phyloP scores from a whole-genome alignment of 1,284 basidiomycete genomes.

The Cystobasidium pallidum region DNA sequence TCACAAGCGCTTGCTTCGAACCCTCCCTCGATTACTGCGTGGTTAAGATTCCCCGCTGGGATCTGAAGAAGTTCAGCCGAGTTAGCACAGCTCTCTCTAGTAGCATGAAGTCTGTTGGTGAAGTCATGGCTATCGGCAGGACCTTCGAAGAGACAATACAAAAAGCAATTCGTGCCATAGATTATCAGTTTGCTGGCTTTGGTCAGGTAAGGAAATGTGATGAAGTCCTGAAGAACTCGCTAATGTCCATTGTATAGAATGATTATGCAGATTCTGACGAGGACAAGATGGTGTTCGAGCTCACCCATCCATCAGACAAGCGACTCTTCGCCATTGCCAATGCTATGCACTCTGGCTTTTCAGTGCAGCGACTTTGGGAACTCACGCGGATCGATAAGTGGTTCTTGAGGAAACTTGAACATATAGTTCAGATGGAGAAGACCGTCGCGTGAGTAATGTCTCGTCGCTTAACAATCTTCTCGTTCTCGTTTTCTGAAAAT shows the following conservation, averaged over 20 bases:
- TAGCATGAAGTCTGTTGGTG: slow-evolving; percentile 98
- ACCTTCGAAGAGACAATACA: slow-evolving; percentile 98
- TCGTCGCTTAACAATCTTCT: slow-evolving; percentile 18
- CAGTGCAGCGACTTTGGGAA: slow-evolving; percentile 92
- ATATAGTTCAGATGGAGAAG: slow-evolving; percentile 79
- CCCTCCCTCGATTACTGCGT: slow-evolving; percentile 95
- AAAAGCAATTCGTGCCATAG: slow-evolving; percentile 95
- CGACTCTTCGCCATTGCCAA: slow-evolving; percentile 88
- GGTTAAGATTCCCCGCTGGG: slow-evolving; percentile 98
- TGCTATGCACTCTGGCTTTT: slow-evolving; percentile 85
- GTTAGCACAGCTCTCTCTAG: slow-evolving; percentile 85
- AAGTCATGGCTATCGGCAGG: slow-evolving; percentile 98
- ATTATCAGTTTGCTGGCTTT: slow-evolving; percentile 92
- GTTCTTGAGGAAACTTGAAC: slow-evolving; percentile 88
- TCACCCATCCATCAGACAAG: slow-evolving; percentile 85
- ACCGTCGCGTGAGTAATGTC: slow-evolving; percentile 66
- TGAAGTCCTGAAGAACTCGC: not conserved
- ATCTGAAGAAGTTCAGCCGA: slow-evolving; percentile 94
- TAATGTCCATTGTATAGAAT: slow-evolving; percentile 63
- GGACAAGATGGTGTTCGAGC: slow-evolving; percentile 80
- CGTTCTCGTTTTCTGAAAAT: slow-evolving; percentile 33
- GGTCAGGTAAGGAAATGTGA: slow-evolving; percentile 65
- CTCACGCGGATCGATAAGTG: slow-evolving; percentile 98
- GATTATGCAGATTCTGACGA: slow-evolving; percentile 66
- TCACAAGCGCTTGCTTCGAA: slow-evolving; percentile 97